These are phyloP conservation scores for Endocalyx cinctus DNA, from an alignment of 2,329 filamentous ascomycete species.

Conservation along the genomic window DNA sequence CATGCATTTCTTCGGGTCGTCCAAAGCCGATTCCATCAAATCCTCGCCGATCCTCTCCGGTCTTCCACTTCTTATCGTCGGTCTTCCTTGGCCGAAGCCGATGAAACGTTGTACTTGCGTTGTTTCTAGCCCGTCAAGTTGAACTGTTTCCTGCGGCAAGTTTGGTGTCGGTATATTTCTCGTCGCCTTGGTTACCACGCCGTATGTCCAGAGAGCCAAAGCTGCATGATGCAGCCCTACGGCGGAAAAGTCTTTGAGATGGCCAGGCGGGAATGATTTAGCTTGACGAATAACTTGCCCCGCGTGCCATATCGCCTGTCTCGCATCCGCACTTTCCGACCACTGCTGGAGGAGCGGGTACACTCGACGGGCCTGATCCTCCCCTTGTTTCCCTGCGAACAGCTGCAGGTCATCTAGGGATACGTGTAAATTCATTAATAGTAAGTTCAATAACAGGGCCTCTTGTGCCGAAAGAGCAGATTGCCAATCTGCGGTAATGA, in stretches of 20 bases:
- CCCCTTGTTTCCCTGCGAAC: slow-evolving; percentile 63
- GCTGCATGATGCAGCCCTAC: slow-evolving; percentile 66
- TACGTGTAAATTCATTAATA: slow-evolving; percentile 61
- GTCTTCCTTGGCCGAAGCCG: slow-evolving; percentile 47
- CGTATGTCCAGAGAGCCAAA: slow-evolving; percentile 65
- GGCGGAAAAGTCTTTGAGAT: slow-evolving; percentile 62
- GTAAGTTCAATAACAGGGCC: slow-evolving; percentile 45
- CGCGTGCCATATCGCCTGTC: slow-evolving; percentile 62
- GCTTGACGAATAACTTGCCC: slow-evolving; percentile 62
- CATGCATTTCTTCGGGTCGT: slow-evolving; percentile 56
- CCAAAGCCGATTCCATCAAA: slow-evolving; percentile 37
- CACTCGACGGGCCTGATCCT: slow-evolving; percentile 58
- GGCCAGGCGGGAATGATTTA: slow-evolving; percentile 45
- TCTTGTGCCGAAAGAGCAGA: slow-evolving; percentile 41
- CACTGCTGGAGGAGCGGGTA: slow-evolving; percentile 57
- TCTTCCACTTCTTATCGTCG: slow-evolving; percentile 40
- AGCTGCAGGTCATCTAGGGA: slow-evolving; percentile 62
- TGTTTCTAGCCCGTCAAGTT: slow-evolving; percentile 54
- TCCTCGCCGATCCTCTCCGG: slow-evolving; percentile 19
- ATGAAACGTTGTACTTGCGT: slow-evolving; percentile 53
- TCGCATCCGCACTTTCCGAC: slow-evolving; percentile 49
- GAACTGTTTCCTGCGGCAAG: slow-evolving; percentile 38
- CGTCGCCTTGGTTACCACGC: slow-evolving; percentile 49
- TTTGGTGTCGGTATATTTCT: slow-evolving; percentile 23
- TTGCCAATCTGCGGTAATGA: slow-evolving; percentile 37